Evolutionary conservation across 257 asterid genomes (phyloP), one percentile per base, ranked within the genome.

Genomic region (Rauvolfia tetraphylla): DNA sequence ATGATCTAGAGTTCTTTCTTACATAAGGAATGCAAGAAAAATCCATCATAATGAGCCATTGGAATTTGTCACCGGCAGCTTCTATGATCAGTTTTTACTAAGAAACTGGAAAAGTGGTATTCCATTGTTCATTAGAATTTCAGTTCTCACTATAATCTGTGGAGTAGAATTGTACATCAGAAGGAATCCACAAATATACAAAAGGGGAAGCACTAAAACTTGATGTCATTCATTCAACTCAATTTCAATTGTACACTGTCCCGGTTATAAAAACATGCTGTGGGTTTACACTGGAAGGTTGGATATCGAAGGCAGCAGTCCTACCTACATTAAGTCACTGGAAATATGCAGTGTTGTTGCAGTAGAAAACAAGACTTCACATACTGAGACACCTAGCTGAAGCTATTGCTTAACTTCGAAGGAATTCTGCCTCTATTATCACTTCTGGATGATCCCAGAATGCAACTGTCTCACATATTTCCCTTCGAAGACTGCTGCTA

Each of bases 241-340:
- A 42, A 57, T 57, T 25, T 69, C 54, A 36, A 36, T 33, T 44
- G 53, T 70, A 71, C 76, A 70, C 2, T 53, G 29, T 67, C 79
- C 79, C 79, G 13, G 61, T 29, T 61, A 46, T 20, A 58, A 4
- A 74, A 46, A 42, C 31, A 39, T 58, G 36, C n/a, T 56, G 39
- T 36, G 63, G 29, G 7, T 31, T 17, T 51, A 54, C 67, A 34
- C 51, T 72, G 20, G n/a, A 69, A 25, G 73, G 36, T 54, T 42
- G 34, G 38, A 14, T 25, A 11, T 25, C n/a, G 1, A 42, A 25
- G 57, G 14, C 31, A 73, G 68, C 59, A 39, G 13, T 2, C 31
- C 25, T 49, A 57, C 44, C 14, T 54, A 27, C 42, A 63, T 18
- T 38, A 41, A 38, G 69, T 29, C 9, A 2, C 74, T 49, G 58